A percentile compares a stretch with the other conserved stretches of the same genome.
phyloP scores from a whole-genome alignment of 495 filamentous ascomycete species.

The Talaromyces wortmannii region DNA sequence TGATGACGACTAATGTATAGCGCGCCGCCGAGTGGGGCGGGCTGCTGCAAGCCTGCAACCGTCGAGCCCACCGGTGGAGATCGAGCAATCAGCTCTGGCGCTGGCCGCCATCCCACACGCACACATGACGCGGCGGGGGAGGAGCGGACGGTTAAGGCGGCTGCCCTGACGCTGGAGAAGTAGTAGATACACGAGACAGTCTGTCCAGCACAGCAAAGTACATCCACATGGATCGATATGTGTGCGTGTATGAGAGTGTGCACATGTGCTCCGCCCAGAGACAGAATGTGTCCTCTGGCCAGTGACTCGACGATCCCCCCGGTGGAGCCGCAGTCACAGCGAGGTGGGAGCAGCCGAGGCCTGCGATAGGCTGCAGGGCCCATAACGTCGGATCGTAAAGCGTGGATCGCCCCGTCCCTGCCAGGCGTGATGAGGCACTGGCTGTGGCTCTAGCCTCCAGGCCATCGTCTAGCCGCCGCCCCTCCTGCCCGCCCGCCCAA shows the following conservation, averaged over 20 bases:
- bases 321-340: no score
- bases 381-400: constrained; percentile 2
- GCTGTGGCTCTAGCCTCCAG: background rate
- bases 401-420: constrained; percentile 1
- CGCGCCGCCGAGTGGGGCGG: background rate
- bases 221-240: no score
- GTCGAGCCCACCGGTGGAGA: background rate
- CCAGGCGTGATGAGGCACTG: background rate
- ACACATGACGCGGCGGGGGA: background rate
- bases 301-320: no score
- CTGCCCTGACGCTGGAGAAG: background rate
- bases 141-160: background rate
- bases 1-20: background rate
- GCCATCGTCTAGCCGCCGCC: background rate
- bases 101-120: background rate
- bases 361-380: background rate
- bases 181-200: no score
- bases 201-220: no score
- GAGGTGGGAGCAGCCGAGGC: no score
- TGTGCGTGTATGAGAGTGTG: no score
- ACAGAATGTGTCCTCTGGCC: no score
- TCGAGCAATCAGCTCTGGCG: background rate
- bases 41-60: background rate
- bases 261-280: no score
- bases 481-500: background rate